A percentile compares a stretch with the other conserved stretches of the same genome.
These are phyloP conservation scores for Vaccinium vitisidaea DNA, from an alignment of 148 eudicot genomes.

Conservation along the genomic window DNA sequence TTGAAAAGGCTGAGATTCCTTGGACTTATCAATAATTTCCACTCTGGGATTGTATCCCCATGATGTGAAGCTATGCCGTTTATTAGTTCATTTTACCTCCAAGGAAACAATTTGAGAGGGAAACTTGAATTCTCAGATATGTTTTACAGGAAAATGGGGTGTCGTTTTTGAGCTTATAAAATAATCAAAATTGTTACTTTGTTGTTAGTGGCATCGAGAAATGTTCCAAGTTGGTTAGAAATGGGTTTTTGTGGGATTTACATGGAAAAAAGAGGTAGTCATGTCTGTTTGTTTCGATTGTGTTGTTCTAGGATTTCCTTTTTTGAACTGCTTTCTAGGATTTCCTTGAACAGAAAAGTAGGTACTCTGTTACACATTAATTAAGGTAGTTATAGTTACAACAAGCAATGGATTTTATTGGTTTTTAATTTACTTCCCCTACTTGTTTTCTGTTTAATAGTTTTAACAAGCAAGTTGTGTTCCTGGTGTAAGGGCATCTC, in stretches of 20 bases:
- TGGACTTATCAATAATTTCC: conserved; percentile 50
- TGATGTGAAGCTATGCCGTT: conserved; percentile 41
- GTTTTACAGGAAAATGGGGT: conserved; percentile 57
- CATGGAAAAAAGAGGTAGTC: not conserved
- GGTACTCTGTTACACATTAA: not conserved
- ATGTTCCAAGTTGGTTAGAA: conserved; percentile 44
- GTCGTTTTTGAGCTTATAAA: conserved; percentile 50
- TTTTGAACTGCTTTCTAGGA: not conserved
- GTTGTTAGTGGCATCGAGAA: conserved; percentile 15
- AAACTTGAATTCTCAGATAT: conserved; percentile 33
- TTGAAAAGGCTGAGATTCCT: conserved; percentile 51
- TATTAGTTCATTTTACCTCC: conserved; percentile 50
- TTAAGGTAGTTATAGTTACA: not conserved
- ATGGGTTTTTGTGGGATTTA: conserved; percentile 21
- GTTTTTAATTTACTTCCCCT: no score
- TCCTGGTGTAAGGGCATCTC: no score
- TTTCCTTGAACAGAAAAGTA: not conserved
- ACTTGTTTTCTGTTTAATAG: no score
- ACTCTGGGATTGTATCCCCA: conserved; percentile 45
- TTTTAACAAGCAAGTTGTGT: no score
- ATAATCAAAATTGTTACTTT: conserved; percentile 54
- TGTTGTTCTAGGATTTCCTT: not conserved
- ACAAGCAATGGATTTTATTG: no score
- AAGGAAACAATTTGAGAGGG: conserved; percentile 61
- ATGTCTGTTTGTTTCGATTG: conserved; percentile 9